Percentiles rank a stretch among this genome's conserved stretches.
Conservation (phyloP, 495 filamentous ascomycete genomes). For the Neurospora pannonica region DNA sequence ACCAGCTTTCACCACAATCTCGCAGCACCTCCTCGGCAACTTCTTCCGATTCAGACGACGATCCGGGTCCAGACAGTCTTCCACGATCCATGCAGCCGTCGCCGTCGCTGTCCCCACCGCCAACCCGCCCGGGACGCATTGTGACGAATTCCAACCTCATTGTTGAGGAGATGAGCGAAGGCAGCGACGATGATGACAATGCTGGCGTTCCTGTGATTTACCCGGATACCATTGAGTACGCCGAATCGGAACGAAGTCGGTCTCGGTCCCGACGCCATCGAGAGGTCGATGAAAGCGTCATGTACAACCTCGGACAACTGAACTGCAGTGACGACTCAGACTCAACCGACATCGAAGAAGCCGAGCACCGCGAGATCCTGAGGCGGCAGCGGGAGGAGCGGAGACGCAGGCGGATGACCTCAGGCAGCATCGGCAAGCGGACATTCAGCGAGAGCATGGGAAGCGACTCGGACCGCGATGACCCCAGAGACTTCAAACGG, state of each 20-base stretch:
- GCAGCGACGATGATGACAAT: constrained; percentile 28
- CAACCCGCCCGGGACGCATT: constrained; percentile 16
- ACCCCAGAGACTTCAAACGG: constrained; percentile 25
- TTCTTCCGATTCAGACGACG: constrained; percentile 20
- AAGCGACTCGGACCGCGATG: constrained; percentile 44
- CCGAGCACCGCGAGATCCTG: constrained; percentile 25
- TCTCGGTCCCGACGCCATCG: constrained; percentile 16
- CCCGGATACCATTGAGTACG: constrained; percentile 35
- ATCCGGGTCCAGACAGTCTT: constrained; percentile 18
- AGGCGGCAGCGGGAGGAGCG: constrained; percentile 28
- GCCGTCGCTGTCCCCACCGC: constrained; percentile 23
- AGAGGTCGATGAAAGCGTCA: constrained; percentile 29
- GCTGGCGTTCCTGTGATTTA: constrained; percentile 21
- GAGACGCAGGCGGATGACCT: constrained; percentile 37
- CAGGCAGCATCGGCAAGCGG: constrained; percentile 44
- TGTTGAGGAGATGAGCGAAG: constrained; percentile 39
- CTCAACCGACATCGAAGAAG: constrained; percentile 30
- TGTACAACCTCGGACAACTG: constrained; percentile 30
- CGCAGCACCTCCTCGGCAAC: constrained; percentile 29
- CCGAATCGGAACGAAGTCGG: constrained; percentile 35
- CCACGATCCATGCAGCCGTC: constrained; percentile 17
- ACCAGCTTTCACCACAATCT: constrained; percentile 43
- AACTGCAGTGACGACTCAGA: constrained; percentile 35
- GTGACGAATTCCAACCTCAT: constrained; percentile 27
- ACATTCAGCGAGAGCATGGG: constrained; percentile 44